Base-by-base conservation (phyloP, 352 stramenopile genomes). In the Phytopythium litorale region DNA sequence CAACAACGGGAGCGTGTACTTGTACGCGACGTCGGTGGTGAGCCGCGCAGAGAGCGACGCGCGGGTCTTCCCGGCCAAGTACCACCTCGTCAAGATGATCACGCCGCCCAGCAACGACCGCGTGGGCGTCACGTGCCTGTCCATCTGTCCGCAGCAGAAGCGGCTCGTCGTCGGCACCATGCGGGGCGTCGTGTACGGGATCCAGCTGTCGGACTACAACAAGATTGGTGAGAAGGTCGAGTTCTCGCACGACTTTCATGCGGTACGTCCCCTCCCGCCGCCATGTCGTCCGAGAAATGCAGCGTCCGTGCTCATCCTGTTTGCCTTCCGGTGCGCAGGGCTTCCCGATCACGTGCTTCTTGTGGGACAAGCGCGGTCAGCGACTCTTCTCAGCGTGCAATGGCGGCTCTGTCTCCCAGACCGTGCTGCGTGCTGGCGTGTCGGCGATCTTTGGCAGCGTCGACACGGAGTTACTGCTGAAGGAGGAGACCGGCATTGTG, bases 1-100 rank as follows among this genome's bases (percentile, higher is more conserved):
- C 50, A 94, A 71, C 62, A 92, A 89, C 64, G 87, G 87, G 7
- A 92, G 76, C 32, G 85, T 96, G 49, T 93, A 87, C 56, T 67
- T 96, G 38, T 94, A 92, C 60, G 87, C 80, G 38, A 91, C 81
- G 61, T 89, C 85, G 8, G 68, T 66, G 15, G 58, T 73, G 32
- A 71, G 73, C 19, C 60, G 65, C 49, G 63, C 58, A 7, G 76
- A 87, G 21, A 43, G 58, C 23, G 81, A 75, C 60, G 49, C 56
- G 21, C 65, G 65, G 7, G 58, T 62, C 37, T 69, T 73, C 49
- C 60, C 76, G 38, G 60, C 71, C 61, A 92, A 92, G 64, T 94
- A 91, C 60, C 83, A 90, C 68, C 63, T 96, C 38, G 83, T 96
- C n/a, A 96, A 96, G 67, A 90, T 89, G 71, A 93, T 96, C 65